Conservation (phyloP, 75 land plant species). For the Larix kaempferi region DNA sequence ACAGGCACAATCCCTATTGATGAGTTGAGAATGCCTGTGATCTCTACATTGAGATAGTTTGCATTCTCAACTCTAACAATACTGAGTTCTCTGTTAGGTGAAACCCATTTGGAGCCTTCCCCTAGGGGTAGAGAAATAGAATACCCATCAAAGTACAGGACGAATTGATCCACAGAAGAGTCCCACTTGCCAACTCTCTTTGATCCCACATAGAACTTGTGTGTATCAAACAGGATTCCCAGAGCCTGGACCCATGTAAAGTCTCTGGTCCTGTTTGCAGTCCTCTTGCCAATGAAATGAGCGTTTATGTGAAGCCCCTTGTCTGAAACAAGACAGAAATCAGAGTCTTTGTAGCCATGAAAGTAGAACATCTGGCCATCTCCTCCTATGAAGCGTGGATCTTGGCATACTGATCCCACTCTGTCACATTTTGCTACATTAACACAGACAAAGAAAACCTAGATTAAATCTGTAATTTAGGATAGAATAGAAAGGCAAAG, state of each 20-base stretch:
- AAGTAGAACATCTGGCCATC: conserved; percentile 31
- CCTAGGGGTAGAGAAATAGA: neutral
- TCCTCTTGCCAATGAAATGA: conserved; percentile 34
- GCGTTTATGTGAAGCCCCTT: conserved; percentile 21
- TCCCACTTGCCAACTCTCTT: conserved; percentile 22
- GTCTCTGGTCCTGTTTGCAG: conserved; percentile 11
- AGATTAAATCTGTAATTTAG: too few species aligned
- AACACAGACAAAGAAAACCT: neutral
- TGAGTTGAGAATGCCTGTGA: conserved; percentile 5
- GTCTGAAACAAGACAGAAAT: conserved; percentile 33
- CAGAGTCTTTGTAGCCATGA: conserved; percentile 27
- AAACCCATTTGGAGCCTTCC: conserved; percentile 11
- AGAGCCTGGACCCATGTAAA: conserved; percentile 34
- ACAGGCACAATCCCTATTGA: conserved; percentile 26
- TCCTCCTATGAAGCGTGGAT: conserved; percentile 34
- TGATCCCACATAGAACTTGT: conserved; percentile 20
- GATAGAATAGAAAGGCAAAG: too few species aligned
- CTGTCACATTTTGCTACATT: neutral
- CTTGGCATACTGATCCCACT: conserved; percentile 24
- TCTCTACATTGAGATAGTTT: conserved; percentile 10
- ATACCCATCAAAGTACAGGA: conserved; percentile 21
- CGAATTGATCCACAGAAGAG: conserved; percentile 15
- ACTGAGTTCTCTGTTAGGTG: neutral
- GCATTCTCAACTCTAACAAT: conserved; percentile 7
- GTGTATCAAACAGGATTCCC: conserved; percentile 15